Conservation (phyloP, 2,329 filamentous ascomycete genomes). For the Cordyceps cicadae region DNA sequence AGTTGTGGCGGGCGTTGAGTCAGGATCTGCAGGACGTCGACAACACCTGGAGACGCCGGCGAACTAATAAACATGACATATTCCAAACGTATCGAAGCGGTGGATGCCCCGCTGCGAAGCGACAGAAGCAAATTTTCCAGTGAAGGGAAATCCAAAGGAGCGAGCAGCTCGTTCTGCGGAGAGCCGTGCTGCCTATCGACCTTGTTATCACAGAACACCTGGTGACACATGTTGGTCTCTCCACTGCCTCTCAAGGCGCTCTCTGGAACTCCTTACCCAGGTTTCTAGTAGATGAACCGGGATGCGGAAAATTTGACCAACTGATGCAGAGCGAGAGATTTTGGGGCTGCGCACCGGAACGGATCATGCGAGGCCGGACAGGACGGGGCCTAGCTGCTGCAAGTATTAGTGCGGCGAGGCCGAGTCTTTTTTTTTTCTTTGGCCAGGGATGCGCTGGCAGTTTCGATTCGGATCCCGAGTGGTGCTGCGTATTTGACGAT, state of each 20-base stretch:
- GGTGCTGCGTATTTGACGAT: neutral
- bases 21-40: constrained; percentile 8
- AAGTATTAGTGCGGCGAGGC: constrained; percentile 3
- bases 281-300: neutral
- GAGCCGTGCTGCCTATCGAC: neutral
- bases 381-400: constrained; percentile 1
- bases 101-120: neutral
- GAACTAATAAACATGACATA: constrained; percentile 6
- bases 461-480: neutral
- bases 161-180: neutral
- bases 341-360: neutral
- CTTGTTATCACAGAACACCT: neutral
- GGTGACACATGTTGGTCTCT: neutral
- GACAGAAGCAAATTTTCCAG: neutral
- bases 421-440: neutral
- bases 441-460: constrained; percentile 5
- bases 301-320: neutral
- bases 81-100: constrained; percentile 1
- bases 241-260: neutral
- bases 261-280: constrained; percentile 2
- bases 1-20: constrained; percentile 10
- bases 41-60: neutral
- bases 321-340: neutral
- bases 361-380: neutral
- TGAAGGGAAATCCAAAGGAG: neutral